These are phyloP conservation scores for Colletotrichum aenigma DNA, from an alignment of 2,329 filamentous ascomycete species.

Conservation along the genomic window DNA sequence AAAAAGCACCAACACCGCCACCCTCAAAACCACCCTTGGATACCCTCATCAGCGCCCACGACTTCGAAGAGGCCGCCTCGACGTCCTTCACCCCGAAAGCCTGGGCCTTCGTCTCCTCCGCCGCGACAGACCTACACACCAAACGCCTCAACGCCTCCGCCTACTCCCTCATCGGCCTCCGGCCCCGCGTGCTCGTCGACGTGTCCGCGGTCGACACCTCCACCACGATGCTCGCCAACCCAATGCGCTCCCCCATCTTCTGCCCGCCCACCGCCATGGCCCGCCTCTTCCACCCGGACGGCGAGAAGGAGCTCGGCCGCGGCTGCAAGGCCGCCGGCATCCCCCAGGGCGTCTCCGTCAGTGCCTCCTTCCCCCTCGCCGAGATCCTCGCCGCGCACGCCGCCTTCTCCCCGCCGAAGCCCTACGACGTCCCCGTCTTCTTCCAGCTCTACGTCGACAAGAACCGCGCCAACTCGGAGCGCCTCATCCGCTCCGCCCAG, in stretches of 20 bases:
- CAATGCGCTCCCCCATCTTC: conserved; percentile 62
- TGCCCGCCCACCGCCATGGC: conserved; percentile 69
- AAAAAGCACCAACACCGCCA: not conserved
- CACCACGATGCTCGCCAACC: conserved; percentile 59
- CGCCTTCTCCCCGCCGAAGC: not conserved
- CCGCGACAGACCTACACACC: conserved; percentile 65
- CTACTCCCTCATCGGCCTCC: conserved; percentile 61
- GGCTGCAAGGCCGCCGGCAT: conserved; percentile 43
- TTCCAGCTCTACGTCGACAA: conserved; percentile 69
- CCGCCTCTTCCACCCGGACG: conserved; percentile 65
- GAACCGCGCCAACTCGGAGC: conserved; percentile 54
- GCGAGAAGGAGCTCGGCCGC: conserved; percentile 46
- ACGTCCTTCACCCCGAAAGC: conserved; percentile 63
- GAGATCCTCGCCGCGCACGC: conserved; percentile 44
- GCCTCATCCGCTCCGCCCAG: conserved; percentile 50
- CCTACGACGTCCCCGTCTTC: conserved; percentile 44
- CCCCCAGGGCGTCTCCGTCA: conserved; percentile 66
- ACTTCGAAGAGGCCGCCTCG: conserved; percentile 64
- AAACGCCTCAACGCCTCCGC: conserved; percentile 58
- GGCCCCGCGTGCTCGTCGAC: conserved; percentile 61
- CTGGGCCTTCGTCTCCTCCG: conserved; percentile 74
- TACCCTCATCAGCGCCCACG: conserved; percentile 61
- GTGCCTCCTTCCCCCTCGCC: conserved; percentile 60
- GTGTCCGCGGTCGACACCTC: conserved; percentile 55
- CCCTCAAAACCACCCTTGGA: conserved; percentile 50